Evolutionary conservation across 2,329 filamentous ascomycete genomes (phyloP).

Genomic region (Stromatinia cepivora): DNA sequence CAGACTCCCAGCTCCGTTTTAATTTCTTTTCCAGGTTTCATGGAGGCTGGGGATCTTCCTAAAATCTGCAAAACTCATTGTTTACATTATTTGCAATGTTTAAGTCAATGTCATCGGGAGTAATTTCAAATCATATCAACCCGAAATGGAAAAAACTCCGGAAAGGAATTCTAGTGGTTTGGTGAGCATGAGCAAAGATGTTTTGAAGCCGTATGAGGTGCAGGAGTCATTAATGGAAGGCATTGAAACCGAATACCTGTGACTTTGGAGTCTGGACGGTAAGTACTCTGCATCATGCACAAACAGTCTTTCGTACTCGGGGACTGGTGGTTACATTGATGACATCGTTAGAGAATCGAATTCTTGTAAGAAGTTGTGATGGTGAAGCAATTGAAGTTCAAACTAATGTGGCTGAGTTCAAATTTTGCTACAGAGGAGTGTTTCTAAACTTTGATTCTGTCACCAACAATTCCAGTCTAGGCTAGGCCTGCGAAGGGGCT

Average conservation of each 20-base stretch:
- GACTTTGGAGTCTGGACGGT: background rate
- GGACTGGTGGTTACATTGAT: background rate
- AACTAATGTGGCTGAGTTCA: slow-evolving; percentile 7
- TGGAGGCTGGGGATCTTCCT: background rate
- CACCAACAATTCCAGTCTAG: slow-evolving; percentile 5
- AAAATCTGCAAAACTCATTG: background rate
- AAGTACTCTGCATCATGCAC: background rate
- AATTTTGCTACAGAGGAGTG: slow-evolving; percentile 15
- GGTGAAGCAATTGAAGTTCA: slow-evolving; percentile 5
- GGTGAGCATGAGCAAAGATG: background rate
- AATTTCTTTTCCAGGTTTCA: slow-evolving; percentile 11
- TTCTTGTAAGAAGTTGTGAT: slow-evolving; percentile 2
- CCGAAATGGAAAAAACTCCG: background rate
- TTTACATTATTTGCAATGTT: background rate
- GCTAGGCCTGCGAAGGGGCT: slow-evolving; percentile 10
- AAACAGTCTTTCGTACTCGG: background rate
- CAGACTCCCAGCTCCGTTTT: background rate
- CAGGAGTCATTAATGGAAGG: background rate
- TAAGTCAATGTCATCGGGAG: background rate
- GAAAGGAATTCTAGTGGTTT: background rate
- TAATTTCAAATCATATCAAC: background rate
- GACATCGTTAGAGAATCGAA: slow-evolving; percentile 4
- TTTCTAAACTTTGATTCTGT: slow-evolving; percentile 11
- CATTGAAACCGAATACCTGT: background rate
- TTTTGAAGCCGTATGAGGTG: background rate